phyloP scores from a whole-genome alignment of 768 basidiomycete species.

The Suillus subalutaceus region DNA sequence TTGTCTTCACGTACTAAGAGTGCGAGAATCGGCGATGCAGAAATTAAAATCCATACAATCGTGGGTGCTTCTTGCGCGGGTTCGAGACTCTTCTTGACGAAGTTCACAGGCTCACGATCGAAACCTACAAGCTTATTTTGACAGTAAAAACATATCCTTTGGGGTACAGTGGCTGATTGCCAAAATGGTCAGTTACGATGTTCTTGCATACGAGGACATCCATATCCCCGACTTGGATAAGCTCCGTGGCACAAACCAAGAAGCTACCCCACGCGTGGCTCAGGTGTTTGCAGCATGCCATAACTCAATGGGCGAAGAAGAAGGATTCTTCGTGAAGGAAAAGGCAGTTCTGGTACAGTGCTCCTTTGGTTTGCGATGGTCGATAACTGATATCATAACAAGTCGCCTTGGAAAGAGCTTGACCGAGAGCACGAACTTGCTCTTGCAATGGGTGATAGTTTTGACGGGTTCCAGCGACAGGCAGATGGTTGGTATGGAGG shows the following conservation, averaged over 20 bases:
- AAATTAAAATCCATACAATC: constrained; percentile 1
- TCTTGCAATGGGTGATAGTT: neutral
- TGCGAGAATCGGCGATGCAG: constrained; percentile 1
- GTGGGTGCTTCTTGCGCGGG: neutral
- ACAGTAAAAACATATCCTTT: constrained; percentile 38
- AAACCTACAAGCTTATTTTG: constrained; percentile 23
- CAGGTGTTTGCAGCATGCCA: constrained; percentile 16
- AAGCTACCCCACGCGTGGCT: constrained; percentile 31
- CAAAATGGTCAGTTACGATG: constrained; percentile 38
- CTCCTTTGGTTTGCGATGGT: constrained; percentile 20
- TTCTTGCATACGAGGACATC: constrained; percentile 35
- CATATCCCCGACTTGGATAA: constrained; percentile 29
- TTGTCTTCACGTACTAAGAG: constrained; percentile 6
- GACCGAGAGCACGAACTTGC: constrained; percentile 51
- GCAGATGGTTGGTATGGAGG: constrained; percentile 61
- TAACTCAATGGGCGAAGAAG: constrained; percentile 12
- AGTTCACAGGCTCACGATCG: constrained; percentile 15
- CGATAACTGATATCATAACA: constrained; percentile 2
- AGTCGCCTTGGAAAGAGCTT: constrained; percentile 68
- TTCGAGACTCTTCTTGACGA: neutral
- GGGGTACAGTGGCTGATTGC: constrained; percentile 60
- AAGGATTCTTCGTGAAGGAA: constrained; percentile 18
- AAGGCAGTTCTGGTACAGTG: constrained; percentile 18
- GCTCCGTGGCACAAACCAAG: constrained; percentile 34
- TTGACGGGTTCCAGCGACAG: constrained; percentile 40